Evolutionary conservation across 1,284 basidiomycete genomes (phyloP), one percentile per base, ranked within the genome.

Genomic region (Ceratobasidium sp.): DNA sequence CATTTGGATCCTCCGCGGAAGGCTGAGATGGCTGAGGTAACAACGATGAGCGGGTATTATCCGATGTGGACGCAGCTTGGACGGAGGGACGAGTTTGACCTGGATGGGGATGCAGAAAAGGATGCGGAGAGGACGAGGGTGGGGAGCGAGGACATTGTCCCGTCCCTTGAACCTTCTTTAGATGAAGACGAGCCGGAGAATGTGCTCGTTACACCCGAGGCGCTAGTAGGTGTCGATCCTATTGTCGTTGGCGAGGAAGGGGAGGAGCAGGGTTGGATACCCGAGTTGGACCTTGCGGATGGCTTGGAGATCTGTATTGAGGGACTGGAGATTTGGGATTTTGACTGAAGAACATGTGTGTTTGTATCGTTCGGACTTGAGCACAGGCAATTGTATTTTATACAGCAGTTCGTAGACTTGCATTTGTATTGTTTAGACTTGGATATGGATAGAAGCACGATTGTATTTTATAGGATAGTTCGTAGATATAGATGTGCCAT

Each of bases 61-160:
- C 28, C 54, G 54, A 55, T 5, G n/a, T 32, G 30, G 54, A 30
- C 13, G 16, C 54, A 14, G 28, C 16, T 32, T 32, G 54, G 14
- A 11, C 54, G 14, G 38, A 16, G 14, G 28, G 28, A 55, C 21
- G 8, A 30, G 28, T 16, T 55, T 55, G 23, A 32, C 54, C 54
- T 28, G 30, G 13, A 16, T 32, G 30, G 54, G 30, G 54, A n/a
- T n/a, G n/a, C n/a, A n/a, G n/a, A n/a, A n/a, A n/a, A n/a, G 54
- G 54, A 55, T 14, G 28, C 54, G 16, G 28, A 30, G 21, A 32
- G 54, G 16, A 16, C 5, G 26, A 30, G 54, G 5, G 26, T n/a
- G 54, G 28, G 28, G 21, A 55, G 54, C 54, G 28, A 55, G 28
- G 54, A 55, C 21, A 32, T 55, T 32, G 54, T 55, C 16, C 54